Evolutionary conservation across 2,329 filamentous ascomycete species (phyloP), one percentile per base, ranked within the genome.

Genomic region (Ophiocordyceps camponoti-rufipedis): DNA sequence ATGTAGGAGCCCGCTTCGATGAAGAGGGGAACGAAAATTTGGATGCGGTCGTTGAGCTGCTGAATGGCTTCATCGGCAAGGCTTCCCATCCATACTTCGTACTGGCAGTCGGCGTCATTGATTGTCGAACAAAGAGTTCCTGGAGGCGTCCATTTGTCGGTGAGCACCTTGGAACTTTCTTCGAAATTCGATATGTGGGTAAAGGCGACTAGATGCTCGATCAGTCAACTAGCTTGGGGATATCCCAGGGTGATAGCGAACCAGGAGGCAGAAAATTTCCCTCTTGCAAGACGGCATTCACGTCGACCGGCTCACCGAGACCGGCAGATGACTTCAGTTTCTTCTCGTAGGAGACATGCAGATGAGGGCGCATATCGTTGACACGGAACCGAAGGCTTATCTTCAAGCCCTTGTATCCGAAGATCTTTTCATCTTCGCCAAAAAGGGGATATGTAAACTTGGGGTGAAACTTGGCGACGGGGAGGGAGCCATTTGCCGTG

Each of bases 1-100:
- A 95, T 78, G 35, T 77, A 77, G 5, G 78, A 83, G n/a, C 88
- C 91, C 28, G 85, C 91, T 61, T 98, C 93, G 49, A 98, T 95
- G 60, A 87, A 93, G 48, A 96, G 70, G 14, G 85, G 78, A 5
- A 88, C 76, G 33, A 94, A 68, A 46, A 95, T 77, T 63, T 94
- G 87, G 51, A 93, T 75, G 45, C 88, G 85, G 49, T 77, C 77
- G 55, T 94, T 69, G 38, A 95, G 67, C 54, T 80, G 72, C 55
- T 75, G 74, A 40, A 93, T 77, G 14, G 70, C 70, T 0, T 74
- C 66, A 56, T 95, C 80, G 2, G 73, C 70, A 45, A 98, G 68
- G 44, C 69, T 82, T 9, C 85, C 82, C 53, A 75, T 78, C 85
- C 88, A 95, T 46, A 96, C 75, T 62, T 95, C 86, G 58, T 83